phyloP scores from a whole-genome alignment of 2,329 filamentous ascomycete genomes.

The Colletotrichum incanum region DNA sequence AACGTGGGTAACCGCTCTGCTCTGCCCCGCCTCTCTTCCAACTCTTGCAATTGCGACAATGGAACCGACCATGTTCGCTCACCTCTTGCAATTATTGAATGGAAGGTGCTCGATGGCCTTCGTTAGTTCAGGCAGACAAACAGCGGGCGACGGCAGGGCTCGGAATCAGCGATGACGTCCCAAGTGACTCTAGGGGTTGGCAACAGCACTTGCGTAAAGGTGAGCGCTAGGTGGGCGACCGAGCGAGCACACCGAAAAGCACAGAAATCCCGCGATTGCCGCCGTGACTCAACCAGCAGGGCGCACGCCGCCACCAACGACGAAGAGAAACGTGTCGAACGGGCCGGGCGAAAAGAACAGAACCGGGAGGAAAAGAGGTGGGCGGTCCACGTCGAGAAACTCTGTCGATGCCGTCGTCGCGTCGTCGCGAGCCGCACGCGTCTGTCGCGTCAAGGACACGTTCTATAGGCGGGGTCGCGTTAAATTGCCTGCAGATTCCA shows the following conservation, averaged over 20 bases:
- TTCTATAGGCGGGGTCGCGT: conserved; percentile 17
- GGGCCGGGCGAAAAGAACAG: background rate
- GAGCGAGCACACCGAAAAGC: background rate
- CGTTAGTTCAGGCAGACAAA: background rate
- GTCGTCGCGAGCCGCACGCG: conserved; percentile 36
- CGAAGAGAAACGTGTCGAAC: background rate
- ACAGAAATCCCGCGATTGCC: conserved; percentile 14
- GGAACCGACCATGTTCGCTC: background rate
- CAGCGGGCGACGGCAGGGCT: background rate
- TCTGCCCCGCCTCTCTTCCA: conserved; percentile 21
- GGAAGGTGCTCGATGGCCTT: background rate
- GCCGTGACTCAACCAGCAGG: background rate
- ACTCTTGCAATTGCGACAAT: conserved; percentile 18
- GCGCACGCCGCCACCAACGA: background rate
- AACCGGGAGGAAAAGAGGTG: conserved; percentile 10
- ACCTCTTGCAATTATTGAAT: conserved; percentile 5
- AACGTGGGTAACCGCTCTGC: conserved; percentile 37
- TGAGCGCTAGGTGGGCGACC: background rate
- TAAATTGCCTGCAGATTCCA: conserved; percentile 30
- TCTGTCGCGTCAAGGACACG: conserved; percentile 28
- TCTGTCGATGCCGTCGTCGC: conserved; percentile 34
- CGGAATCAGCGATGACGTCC: background rate
- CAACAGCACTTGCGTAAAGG: background rate
- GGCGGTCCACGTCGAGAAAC: conserved; percentile 20
- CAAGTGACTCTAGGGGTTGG: background rate